phyloP scores from a whole-genome alignment of 306 rosid species.

The Arachis stenosperma region DNA sequence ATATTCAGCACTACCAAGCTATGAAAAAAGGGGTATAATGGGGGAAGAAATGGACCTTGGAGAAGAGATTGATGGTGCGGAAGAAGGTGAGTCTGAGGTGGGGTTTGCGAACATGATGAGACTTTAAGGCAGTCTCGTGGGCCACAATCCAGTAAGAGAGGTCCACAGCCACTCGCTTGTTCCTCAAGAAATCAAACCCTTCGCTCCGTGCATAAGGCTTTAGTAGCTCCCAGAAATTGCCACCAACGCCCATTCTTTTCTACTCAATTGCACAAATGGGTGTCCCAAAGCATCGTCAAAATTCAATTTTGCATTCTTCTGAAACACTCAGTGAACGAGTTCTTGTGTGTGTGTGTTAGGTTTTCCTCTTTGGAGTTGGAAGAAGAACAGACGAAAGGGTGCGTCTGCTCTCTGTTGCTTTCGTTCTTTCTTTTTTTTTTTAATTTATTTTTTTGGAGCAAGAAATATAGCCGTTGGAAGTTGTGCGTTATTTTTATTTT shows the following conservation, averaged over 20 bases:
- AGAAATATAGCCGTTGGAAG: constrained; percentile 39
- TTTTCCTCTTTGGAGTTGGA: constrained; percentile 8
- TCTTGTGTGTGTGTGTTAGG: constrained; percentile 26
- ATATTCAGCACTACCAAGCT: background rate
- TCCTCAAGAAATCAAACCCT: constrained; percentile 85
- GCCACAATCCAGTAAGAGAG: constrained; percentile 91
- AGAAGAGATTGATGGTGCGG: constrained; percentile 79
- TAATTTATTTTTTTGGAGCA: background rate
- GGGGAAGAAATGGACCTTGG: constrained; percentile 55
- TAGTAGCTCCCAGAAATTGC: constrained; percentile 84
- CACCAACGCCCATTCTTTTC: constrained; percentile 75
- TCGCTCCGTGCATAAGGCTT: constrained; percentile 74
- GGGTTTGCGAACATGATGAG: constrained; percentile 56
- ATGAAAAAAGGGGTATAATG: background rate
- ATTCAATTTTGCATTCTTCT: background rate
- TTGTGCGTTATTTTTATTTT: background rate
- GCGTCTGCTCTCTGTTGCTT: background rate
- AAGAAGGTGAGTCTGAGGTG: constrained; percentile 80
- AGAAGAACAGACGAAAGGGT: constrained; percentile 8
- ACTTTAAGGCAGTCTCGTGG: constrained; percentile 73
- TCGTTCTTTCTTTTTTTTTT: background rate
- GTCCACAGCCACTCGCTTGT: constrained; percentile 96
- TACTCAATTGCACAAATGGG: constrained; percentile 31
- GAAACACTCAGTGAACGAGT: background rate
- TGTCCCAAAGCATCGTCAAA: constrained; percentile 31